phyloP scores from a whole-genome alignment of 1,139 yeast genomes.

The Scheffersomyces segobiensis region DNA sequence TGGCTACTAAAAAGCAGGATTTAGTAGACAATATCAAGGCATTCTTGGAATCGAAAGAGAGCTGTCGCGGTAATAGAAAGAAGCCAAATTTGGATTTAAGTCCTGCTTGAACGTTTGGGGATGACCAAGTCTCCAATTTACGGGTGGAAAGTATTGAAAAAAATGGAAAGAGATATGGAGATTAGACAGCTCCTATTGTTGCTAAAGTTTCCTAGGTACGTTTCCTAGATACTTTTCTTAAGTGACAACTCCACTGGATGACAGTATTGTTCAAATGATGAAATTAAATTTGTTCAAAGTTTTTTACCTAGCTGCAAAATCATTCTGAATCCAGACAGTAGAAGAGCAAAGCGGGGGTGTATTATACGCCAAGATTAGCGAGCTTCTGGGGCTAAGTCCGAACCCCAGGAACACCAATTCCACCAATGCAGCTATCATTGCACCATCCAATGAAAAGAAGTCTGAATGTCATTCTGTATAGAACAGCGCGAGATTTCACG shows the following conservation, averaged over 20 bases:
- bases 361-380: not conserved
- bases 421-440: not conserved
- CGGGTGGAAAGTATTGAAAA: not conserved
- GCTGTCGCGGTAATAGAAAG: conserved; percentile 1
- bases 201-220: too few species aligned
- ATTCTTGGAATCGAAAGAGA: conserved; percentile 18
- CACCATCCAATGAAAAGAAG: not conserved
- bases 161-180: too few species aligned
- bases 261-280: not conserved
- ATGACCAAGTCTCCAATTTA: not conserved
- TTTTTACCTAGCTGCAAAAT: not conserved
- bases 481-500: not conserved
- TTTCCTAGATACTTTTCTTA: too few species aligned
- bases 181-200: too few species aligned
- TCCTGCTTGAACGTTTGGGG: not conserved
- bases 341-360: not conserved
- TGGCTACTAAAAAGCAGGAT: conserved; percentile 42
- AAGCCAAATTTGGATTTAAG: not conserved
- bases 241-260: too few species aligned
- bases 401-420: not conserved
- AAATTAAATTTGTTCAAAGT: too few species aligned
- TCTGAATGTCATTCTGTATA: not conserved
- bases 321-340: not conserved
- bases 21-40: conserved; percentile 40
- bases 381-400: not conserved